Base-by-base conservation (phyloP, 441 rosid species). In the Pelargonium citronellum region DNA sequence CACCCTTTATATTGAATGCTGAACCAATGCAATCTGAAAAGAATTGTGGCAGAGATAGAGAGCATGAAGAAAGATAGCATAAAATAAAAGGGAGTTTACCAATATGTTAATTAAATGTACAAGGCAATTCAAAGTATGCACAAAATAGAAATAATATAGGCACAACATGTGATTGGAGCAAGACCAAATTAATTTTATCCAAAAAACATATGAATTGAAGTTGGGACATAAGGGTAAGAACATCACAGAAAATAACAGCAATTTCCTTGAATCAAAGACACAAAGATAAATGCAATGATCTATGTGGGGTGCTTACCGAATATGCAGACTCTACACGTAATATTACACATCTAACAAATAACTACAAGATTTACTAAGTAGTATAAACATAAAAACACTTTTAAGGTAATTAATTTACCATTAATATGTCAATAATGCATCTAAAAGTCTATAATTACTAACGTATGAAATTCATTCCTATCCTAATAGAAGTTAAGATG, bases 21-120 rank as follows among this genome's bases (percentile, higher is more conserved):
- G 99, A 95, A 66, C 98, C 99, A 67, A 92, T 95, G 81, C 99
- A 95, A 79, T 95, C 98, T 95, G 83, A 46, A 76, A 49, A 74
- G 57, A 51, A 69, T 47, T 73, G 76, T 47, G 49, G 24, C 1
- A 0, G 24, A 22, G 24, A 22, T 22, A 0, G 24, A 22, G 24
- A 22, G 24, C 24, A 22, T 22, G 24, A 22, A 22, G 24, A 22
- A 22, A 22, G 24, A 22, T 22, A 22, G 24, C 24, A 22, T 22
- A 22, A 22, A 22, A 22, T 22, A 22, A 22, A 22, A 22, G 24
- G 24, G 24, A 22, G 24, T 43, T 43, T 6, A 9, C 46, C 9
- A 6, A 43, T 43, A 43, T 22, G 24, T 22, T 22, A 22, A 22
- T 22, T 1, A 22, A 22, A 22, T 22, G 24, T 22, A 22, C 24